These are phyloP conservation scores for Picocystis sp. DNA, from an alignment of 163 green algal species.

Conservation along the genomic window DNA sequence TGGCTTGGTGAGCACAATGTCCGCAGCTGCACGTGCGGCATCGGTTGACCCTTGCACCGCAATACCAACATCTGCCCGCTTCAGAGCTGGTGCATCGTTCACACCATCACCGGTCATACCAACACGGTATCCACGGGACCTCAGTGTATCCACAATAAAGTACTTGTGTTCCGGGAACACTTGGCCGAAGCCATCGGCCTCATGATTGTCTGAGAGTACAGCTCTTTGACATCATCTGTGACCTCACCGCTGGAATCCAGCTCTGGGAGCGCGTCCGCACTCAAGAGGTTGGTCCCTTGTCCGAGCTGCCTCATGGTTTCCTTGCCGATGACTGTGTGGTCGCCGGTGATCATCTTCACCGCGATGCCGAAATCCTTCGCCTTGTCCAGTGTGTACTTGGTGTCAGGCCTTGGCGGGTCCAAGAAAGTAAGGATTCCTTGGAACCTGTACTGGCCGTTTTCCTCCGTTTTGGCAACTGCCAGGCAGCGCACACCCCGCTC, in stretches of 20 bases:
- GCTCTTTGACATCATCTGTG: constrained; percentile 43
- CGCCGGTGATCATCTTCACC: constrained; percentile 45
- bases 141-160: constrained; percentile 54
- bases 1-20: constrained; percentile 83
- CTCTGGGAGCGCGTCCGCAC: constrained; percentile 32
- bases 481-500: constrained; percentile 19
- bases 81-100: constrained; percentile 73
- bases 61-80: constrained; percentile 68
- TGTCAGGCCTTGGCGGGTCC: constrained; percentile 67
- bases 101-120: constrained; percentile 88
- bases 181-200: constrained; percentile 81
- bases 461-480: constrained; percentile 11
- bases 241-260: constrained; percentile 43
- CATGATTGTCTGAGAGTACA: constrained; percentile 62
- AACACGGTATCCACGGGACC: constrained; percentile 19
- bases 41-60: constrained; percentile 72
- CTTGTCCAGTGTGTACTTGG: constrained; percentile 52
- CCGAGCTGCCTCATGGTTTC: constrained; percentile 61
- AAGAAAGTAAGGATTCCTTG: constrained; percentile 69
- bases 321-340: constrained; percentile 31
- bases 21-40: constrained; percentile 68
- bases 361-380: constrained; percentile 59
- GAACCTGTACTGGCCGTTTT: constrained; percentile 37
- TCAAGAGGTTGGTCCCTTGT: constrained; percentile 77
- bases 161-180: constrained; percentile 54